These are phyloP conservation scores for Vaccinium darrowii DNA, from an alignment of 148 eudicot species.

Conservation along the genomic window DNA sequence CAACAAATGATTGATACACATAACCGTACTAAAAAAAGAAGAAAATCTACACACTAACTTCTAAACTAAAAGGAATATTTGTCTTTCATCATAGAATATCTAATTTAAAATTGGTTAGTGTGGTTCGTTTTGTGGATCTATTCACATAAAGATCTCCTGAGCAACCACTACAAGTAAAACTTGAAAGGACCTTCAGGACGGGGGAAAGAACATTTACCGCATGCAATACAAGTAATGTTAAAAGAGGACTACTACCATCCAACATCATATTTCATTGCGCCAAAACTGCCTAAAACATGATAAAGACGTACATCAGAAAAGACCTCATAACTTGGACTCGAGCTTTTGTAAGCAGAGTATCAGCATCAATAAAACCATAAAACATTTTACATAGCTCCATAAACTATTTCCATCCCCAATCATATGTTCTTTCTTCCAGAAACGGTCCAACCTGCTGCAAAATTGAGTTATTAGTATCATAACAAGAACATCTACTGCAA, in stretches of 20 bases:
- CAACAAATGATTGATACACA: too few relatives aligned
- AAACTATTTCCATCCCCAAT: slow-evolving; percentile 50
- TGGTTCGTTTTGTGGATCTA: not conserved
- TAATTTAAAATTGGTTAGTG: not conserved
- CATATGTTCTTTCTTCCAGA: slow-evolving; percentile 93
- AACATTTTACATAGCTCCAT: slow-evolving; percentile 19
- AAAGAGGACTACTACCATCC: not conserved
- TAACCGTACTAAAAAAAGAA: too few relatives aligned
- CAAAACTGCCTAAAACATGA: not conserved
- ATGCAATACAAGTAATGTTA: not conserved
- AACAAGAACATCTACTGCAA: not conserved
- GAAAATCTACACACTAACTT: slow-evolving; percentile 17
- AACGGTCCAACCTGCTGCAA: slow-evolving; percentile 73
- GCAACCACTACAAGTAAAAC: not conserved
- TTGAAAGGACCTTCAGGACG: not conserved
- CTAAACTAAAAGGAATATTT: not conserved
- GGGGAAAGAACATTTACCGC: not conserved
- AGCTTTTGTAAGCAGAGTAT: slow-evolving; percentile 76
- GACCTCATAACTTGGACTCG: slow-evolving; percentile 71
- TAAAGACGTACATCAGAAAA: not conserved
- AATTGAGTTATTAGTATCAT: slow-evolving; percentile 7
- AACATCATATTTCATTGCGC: not conserved
- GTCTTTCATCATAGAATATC: not conserved
- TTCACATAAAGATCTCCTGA: not conserved
- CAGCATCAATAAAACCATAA: slow-evolving; percentile 80